Evolutionary conservation across 2,329 filamentous ascomycete species (phyloP).

Genomic region (Colletotrichum filicis): DNA sequence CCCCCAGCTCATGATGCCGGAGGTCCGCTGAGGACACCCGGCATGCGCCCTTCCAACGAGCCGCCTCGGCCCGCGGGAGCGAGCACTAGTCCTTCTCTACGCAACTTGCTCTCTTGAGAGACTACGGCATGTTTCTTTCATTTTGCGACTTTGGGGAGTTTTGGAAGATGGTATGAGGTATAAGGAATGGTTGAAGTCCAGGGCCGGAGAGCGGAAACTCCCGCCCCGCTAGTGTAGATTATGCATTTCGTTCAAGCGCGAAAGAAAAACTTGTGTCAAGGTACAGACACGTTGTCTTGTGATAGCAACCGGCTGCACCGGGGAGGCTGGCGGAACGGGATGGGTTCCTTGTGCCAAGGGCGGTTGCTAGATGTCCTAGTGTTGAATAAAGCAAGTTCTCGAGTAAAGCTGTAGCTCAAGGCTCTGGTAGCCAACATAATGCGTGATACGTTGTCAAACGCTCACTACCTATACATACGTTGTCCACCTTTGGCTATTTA

Average conservation of each 20-base stretch:
- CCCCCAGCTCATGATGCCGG: slow-evolving; percentile 48
- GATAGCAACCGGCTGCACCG: not conserved
- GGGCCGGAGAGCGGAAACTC: not conserved
- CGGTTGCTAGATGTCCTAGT: slow-evolving; percentile 21
- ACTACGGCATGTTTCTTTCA: not conserved
- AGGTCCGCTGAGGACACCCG: slow-evolving; percentile 40
- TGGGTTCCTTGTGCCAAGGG: not conserved
- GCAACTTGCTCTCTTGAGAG: slow-evolving; percentile 76
- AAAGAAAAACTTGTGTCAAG: not conserved
- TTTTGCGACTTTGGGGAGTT: not conserved
- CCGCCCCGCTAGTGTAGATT: slow-evolving; percentile 7
- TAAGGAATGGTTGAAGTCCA: not conserved
- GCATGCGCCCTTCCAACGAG: slow-evolving; percentile 39
- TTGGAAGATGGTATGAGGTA: not conserved
- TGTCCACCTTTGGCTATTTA: not conserved
- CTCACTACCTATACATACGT: not conserved
- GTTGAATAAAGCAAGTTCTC: slow-evolving; percentile 33
- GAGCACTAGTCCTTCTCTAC: slow-evolving; percentile 80
- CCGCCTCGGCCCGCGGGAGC: slow-evolving; percentile 62
- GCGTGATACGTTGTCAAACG: not conserved
- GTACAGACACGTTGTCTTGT: not conserved
- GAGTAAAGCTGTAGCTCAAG: not conserved
- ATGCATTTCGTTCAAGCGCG: not conserved
- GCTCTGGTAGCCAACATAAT: not conserved
- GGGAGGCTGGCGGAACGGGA: not conserved